A percentile compares a stretch with the other conserved stretches of the same genome.
These are phyloP conservation scores for Trypethelium eluteriae DNA, from an alignment of 495 filamentous ascomycete genomes.

Conservation along the genomic window DNA sequence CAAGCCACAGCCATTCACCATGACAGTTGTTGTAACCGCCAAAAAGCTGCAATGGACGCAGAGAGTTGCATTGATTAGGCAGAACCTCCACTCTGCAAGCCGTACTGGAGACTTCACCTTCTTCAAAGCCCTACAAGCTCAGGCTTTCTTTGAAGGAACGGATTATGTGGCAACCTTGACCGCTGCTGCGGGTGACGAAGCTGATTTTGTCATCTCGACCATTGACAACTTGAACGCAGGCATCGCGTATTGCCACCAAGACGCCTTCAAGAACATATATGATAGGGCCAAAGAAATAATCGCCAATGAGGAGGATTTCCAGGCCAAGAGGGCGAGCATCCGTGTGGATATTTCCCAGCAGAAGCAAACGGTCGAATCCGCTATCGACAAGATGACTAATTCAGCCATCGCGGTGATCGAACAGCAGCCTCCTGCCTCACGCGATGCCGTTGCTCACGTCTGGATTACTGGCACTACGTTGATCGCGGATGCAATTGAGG, in stretches of 20 bases:
- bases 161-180: slow-evolving; percentile 34
- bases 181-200: slow-evolving; percentile 28
- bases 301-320: slow-evolving; percentile 16
- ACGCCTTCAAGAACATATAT: slow-evolving; percentile 37
- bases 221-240: slow-evolving; percentile 37
- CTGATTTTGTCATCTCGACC: slow-evolving; percentile 30
- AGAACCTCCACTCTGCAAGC: slow-evolving; percentile 35
- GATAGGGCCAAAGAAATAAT: slow-evolving; percentile 28
- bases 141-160: slow-evolving; percentile 29
- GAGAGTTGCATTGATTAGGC: slow-evolving; percentile 32
- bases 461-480: slow-evolving; percentile 35
- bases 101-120: slow-evolving; percentile 35
- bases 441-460: slow-evolving; percentile 30
- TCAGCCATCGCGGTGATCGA: slow-evolving; percentile 32
- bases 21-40: neutral
- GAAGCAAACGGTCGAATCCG: slow-evolving; percentile 31
- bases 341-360: slow-evolving; percentile 35
- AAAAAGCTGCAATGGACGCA: slow-evolving; percentile 36
- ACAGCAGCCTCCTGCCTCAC: slow-evolving; percentile 26
- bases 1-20: neutral
- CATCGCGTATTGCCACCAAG: slow-evolving; percentile 35
- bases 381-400: slow-evolving; percentile 35
- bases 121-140: slow-evolving; percentile 36
- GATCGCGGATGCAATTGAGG: slow-evolving; percentile 32
- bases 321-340: slow-evolving; percentile 18